Conservation (phyloP, 106 monocot genomes). For the Triglochin maritima region DNA sequence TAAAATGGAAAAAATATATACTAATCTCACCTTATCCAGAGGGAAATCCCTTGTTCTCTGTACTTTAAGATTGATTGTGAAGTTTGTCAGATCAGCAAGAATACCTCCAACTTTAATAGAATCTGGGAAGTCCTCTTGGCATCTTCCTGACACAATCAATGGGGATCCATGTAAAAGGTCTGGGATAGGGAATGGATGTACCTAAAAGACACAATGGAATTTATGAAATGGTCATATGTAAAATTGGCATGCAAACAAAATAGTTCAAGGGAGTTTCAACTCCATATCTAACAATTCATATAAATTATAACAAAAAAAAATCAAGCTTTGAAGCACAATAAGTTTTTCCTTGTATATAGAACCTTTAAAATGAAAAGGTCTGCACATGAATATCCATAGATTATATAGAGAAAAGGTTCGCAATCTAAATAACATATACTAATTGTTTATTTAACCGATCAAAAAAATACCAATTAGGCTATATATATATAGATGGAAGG, state of each 20-base stretch:
- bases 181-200: conserved; percentile 53
- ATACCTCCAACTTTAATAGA: conserved; percentile 49
- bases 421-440: no score
- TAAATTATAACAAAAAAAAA: no score
- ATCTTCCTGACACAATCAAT: conserved; percentile 60
- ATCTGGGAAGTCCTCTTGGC: conserved; percentile 51
- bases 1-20: background rate
- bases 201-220: conserved; percentile 28
- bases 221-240: background rate
- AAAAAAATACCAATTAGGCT: no score
- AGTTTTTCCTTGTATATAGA: no score
- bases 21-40: conserved; percentile 54
- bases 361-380: no score
- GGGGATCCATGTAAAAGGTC: conserved; percentile 64
- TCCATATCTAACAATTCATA: no score
- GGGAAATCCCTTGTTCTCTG: conserved; percentile 46
- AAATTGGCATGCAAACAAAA: background rate
- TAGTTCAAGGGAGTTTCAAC: background rate
- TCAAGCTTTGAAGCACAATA: no score
- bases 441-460: no score
- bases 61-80: conserved; percentile 48
- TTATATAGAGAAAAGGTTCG: no score
- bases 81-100: conserved; percentile 53
- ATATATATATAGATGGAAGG: background rate
- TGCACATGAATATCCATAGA: no score